Percentiles rank a stretch among this genome's conserved stretches.
Evolutionary conservation across 306 rosid genomes (phyloP).

Genomic region (Ceratonia siliqua): DNA sequence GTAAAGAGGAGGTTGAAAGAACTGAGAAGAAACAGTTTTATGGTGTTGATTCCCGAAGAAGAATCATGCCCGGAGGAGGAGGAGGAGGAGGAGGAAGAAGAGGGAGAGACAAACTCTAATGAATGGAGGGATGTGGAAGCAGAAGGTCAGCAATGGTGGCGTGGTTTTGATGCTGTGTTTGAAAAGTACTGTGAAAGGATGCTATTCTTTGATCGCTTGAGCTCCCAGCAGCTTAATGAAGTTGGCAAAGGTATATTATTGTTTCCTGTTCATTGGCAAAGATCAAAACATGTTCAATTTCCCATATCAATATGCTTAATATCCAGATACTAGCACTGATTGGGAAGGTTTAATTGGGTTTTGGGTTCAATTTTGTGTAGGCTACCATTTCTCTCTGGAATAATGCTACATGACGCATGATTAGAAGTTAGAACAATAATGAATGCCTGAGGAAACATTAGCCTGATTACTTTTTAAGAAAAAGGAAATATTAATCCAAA

Average conservation of each 20-base stretch:
- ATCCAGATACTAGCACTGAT: no score
- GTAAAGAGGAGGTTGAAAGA: slow-evolving; percentile 93
- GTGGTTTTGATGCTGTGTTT: slow-evolving; percentile 82
- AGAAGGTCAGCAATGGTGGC: slow-evolving; percentile 96
- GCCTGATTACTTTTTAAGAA: not conserved
- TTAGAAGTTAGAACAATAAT: slow-evolving; percentile 4
- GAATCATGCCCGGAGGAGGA: slow-evolving; percentile 81
- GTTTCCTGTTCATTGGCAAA: no score
- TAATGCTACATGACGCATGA: not conserved
- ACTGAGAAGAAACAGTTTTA: slow-evolving; percentile 87
- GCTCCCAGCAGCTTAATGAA: slow-evolving; percentile 58
- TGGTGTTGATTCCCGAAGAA: slow-evolving; percentile 97
- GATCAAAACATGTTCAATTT: no score
- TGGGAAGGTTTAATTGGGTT: slow-evolving; percentile 11
- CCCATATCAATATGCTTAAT: no score
- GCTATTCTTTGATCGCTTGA: slow-evolving; percentile 82
- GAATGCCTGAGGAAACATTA: not conserved
- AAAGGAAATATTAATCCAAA: not conserved
- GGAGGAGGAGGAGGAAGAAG: slow-evolving; percentile 74
- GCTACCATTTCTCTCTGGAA: not conserved
- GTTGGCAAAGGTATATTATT: slow-evolving; percentile 52
- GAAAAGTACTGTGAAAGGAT: slow-evolving; percentile 86
- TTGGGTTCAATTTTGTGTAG: slow-evolving; percentile 1
- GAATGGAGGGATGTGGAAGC: slow-evolving; percentile 99
- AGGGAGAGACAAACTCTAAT: slow-evolving; percentile 51